phyloP scores from a whole-genome alignment of 768 basidiomycete genomes.

The Lanmaoa rubissima region DNA sequence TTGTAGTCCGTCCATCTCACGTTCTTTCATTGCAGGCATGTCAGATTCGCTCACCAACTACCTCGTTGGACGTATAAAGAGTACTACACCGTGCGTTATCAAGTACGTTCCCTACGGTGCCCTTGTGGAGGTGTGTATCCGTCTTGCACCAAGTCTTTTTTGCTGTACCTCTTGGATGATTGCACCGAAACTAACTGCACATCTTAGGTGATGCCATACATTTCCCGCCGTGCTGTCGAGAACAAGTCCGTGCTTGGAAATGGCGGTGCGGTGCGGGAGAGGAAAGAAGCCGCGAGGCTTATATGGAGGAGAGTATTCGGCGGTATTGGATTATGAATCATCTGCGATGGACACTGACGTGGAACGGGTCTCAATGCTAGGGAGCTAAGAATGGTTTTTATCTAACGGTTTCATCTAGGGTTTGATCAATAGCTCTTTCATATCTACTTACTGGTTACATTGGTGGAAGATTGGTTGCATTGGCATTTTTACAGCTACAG shows the following conservation, averaged over 20 bases:
- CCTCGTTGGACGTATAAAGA: conserved; percentile 53
- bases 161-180: no score
- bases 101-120: conserved; percentile 85
- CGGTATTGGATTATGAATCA: conserved; percentile 18
- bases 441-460: neutral
- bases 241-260: conserved; percentile 85
- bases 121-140: conserved; percentile 51
- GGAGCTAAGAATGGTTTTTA: neutral
- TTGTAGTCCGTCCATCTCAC: neutral
- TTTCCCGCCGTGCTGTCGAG: conserved; percentile 85
- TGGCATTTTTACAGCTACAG: neutral
- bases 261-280: conserved; percentile 53
- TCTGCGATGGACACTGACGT: neutral
- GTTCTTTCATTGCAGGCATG: conserved; percentile 58
- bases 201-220: conserved; percentile 83
- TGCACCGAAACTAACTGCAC: neutral
- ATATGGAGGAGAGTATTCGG: conserved; percentile 36
- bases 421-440: neutral
- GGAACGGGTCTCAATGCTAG: neutral
- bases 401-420: neutral
- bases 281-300: conserved; percentile 26
- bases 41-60: conserved; percentile 75
- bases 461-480: neutral
- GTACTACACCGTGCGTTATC: conserved; percentile 66
- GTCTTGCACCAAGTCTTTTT: neutral